Percentiles rank a stretch among this genome's conserved stretches.
phyloP scores from a whole-genome alignment of 306 rosid species.

The Trichosanthes cucumerina region DNA sequence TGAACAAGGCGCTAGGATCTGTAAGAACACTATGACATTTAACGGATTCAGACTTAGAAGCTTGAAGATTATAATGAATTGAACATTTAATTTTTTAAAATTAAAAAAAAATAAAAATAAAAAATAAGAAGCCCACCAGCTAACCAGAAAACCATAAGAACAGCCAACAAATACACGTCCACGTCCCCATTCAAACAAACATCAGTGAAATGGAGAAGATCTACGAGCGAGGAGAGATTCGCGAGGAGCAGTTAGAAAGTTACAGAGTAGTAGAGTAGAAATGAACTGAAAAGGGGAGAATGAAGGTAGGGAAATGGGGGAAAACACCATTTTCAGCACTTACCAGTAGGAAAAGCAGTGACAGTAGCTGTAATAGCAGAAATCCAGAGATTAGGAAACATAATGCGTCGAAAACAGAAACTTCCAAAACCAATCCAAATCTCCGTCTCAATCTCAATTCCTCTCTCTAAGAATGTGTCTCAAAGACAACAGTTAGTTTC shows the following conservation, averaged over 20 bases:
- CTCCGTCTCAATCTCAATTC: neutral
- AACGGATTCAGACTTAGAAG: neutral
- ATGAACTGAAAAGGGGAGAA: neutral
- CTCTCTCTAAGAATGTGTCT: neutral
- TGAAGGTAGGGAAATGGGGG: neutral
- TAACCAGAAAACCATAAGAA: conserved; percentile 8
- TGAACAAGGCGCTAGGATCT: neutral
- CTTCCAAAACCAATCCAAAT: neutral
- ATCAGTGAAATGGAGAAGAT: conserved; percentile 36
- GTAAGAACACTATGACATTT: neutral
- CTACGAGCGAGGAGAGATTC: conserved; percentile 15
- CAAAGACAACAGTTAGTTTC: no score
- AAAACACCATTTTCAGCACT: neutral
- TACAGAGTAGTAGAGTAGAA: neutral
- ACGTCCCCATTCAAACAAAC: conserved; percentile 22
- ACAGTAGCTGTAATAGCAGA: conserved; percentile 54
- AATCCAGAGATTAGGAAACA: conserved; percentile 26
- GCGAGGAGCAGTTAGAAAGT: neutral
- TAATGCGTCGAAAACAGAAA: conserved; percentile 1
- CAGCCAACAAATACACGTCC: conserved; percentile 15
- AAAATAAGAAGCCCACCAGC: neutral
- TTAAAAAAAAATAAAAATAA: no score
- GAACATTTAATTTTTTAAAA: neutral
- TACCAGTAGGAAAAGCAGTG: conserved; percentile 5
- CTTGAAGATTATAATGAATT: neutral